phyloP scores from a whole-genome alignment of 2,329 filamentous ascomycete species.

The Botrytis galanthina region DNA sequence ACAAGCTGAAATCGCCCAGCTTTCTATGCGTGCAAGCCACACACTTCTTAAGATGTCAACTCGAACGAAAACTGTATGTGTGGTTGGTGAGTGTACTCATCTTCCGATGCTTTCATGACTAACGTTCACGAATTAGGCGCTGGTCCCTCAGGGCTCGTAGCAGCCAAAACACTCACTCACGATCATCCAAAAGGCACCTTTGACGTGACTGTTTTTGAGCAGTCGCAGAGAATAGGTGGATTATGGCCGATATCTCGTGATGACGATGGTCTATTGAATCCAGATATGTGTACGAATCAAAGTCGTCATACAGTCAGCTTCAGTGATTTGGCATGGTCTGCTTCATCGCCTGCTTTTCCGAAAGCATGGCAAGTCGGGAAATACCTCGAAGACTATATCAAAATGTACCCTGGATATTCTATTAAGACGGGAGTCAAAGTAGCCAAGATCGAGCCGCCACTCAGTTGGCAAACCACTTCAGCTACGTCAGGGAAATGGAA shows the following conservation, averaged over 20 bases:
- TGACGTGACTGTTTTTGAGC: conserved; percentile 68
- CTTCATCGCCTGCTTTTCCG: conserved; percentile 62
- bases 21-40: conserved; percentile 13
- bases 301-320: conserved; percentile 74
- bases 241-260: conserved; percentile 63
- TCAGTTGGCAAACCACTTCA: background rate
- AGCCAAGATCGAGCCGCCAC: conserved; percentile 22
- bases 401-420: conserved; percentile 47
- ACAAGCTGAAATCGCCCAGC: background rate
- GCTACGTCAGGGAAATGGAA: conserved; percentile 25
- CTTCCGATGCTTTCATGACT: conserved; percentile 1
- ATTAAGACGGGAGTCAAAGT: conserved; percentile 30
- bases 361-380: conserved; percentile 72
- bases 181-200: conserved; percentile 55
- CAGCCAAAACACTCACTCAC: conserved; percentile 70
- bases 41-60: conserved; percentile 12
- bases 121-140: conserved; percentile 50
- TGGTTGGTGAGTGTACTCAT: conserved; percentile 29
- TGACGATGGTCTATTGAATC: conserved; percentile 56
- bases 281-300: conserved; percentile 70
- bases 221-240: conserved; percentile 64
- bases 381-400: conserved; percentile 65
- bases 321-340: conserved; percentile 70
- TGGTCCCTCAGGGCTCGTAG: conserved; percentile 66
- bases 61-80: conserved; percentile 31